These are phyloP conservation scores for Lactarius hengduanensis DNA, from an alignment of 768 basidiomycete species.

Conservation along the genomic window DNA sequence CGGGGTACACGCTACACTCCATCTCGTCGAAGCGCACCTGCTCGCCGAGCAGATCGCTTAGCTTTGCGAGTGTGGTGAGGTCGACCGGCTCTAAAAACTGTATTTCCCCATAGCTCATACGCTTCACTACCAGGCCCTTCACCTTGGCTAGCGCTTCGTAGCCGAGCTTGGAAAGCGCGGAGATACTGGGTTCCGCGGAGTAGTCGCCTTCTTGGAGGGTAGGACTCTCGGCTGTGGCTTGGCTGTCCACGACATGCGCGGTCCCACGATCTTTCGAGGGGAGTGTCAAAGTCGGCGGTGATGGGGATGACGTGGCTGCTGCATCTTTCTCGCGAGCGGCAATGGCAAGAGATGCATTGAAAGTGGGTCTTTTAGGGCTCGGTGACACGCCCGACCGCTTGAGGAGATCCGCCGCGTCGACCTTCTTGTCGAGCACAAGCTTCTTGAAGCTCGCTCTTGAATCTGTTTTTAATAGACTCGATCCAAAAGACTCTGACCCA, in stretches of 20 bases:
- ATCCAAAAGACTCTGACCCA: constrained; percentile 61
- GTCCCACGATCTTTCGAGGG: constrained; percentile 38
- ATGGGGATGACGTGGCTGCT: constrained; percentile 32
- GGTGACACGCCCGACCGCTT: constrained; percentile 31
- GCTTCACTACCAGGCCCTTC: constrained; percentile 78
- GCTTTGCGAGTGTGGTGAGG: constrained; percentile 76
- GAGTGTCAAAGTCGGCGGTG: constrained; percentile 9
- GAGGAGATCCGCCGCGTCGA: constrained; percentile 72
- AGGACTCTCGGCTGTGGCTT: constrained; percentile 6
- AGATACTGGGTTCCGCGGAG: constrained; percentile 80
- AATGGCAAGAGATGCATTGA: constrained; percentile 72
- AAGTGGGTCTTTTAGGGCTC: constrained; percentile 53
- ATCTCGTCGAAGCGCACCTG: constrained; percentile 87
- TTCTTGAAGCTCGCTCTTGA: constrained; percentile 87
- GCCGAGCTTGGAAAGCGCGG: constrained; percentile 65
- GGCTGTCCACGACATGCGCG: constrained; percentile 22
- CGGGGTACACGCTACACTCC: constrained; percentile 93
- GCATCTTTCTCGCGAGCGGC: constrained; percentile 75
- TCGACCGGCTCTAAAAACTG: constrained; percentile 77
- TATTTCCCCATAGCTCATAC: constrained; percentile 90
- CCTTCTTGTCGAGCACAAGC: constrained; percentile 82
- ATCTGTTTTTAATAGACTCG: constrained; percentile 66
- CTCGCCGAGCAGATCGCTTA: constrained; percentile 82
- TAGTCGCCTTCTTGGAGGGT: constrained; percentile 80
- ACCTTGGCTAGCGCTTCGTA: constrained; percentile 74